Conservation (phyloP, 495 filamentous ascomycete genomes). For the Schizothecium vesticola region DNA sequence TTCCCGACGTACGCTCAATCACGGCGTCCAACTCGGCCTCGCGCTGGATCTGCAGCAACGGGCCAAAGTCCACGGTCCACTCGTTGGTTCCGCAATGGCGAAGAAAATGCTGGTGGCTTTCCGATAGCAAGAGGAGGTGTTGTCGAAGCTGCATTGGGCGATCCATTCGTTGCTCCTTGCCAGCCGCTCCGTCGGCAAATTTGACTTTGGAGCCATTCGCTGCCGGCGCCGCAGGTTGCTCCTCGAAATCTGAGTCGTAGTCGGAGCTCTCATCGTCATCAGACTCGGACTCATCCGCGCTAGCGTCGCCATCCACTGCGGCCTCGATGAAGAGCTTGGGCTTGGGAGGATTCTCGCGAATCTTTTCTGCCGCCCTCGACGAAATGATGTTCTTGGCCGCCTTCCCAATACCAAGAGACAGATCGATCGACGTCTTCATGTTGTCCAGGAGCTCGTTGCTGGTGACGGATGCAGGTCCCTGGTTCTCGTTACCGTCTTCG, state of each 20-base stretch:
- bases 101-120: constrained; percentile 65
- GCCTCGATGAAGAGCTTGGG: constrained; percentile 38
- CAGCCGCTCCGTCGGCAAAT: constrained; percentile 26
- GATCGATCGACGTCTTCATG: constrained; percentile 33
- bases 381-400: constrained; percentile 35
- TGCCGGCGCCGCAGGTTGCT: constrained; percentile 1
- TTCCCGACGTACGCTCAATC: constrained; percentile 69
- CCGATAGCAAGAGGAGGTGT: constrained; percentile 70
- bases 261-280: constrained; percentile 35
- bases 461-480: constrained; percentile 28
- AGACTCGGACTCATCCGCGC: constrained; percentile 32
- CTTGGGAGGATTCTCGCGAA: constrained; percentile 35
- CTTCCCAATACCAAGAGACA: constrained; percentile 46
- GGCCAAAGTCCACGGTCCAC: constrained; percentile 75
- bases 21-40: constrained; percentile 72
- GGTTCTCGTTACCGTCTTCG: constrained; percentile 38
- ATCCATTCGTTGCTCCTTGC: constrained; percentile 36
- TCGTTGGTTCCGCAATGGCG: constrained; percentile 57
- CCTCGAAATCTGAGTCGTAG: constrained; percentile 28
- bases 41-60: constrained; percentile 60
- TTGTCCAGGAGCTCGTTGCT: constrained; percentile 45
- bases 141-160: constrained; percentile 59
- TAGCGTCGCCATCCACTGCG: constrained; percentile 28
- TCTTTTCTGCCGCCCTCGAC: constrained; percentile 36
- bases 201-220: constrained; percentile 30